Percentiles rank a stretch among this genome's conserved stretches.
phyloP scores from a whole-genome alignment of 352 stramenopile species.

The Phytophthora palmivora region DNA sequence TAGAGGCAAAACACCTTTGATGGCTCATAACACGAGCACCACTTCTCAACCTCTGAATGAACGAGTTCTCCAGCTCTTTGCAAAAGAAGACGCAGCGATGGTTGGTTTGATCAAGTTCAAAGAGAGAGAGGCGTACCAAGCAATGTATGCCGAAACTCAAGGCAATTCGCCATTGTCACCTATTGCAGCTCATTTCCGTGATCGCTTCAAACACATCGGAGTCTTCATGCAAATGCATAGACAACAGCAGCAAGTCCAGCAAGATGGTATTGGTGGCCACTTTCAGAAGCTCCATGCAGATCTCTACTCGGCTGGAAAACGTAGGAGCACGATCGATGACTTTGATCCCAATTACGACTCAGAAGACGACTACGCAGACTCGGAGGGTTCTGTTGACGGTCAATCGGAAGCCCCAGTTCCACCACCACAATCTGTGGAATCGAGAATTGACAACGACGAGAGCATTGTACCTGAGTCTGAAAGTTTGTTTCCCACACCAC shows the following conservation, averaged over 20 bases:
- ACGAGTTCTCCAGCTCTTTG: conserved; percentile 59
- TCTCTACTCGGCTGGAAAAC: conserved; percentile 31
- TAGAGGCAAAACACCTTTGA: conserved; percentile 3
- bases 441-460: conserved; percentile 34
- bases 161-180: conserved; percentile 51
- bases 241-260: conserved; percentile 29
- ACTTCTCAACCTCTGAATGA: conserved; percentile 12
- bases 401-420: conserved; percentile 1
- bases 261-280: conserved; percentile 68
- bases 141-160: conserved; percentile 48
- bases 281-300: conserved; percentile 68
- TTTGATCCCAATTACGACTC: conserved; percentile 26
- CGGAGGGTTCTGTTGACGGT: neutral
- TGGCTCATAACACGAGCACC: neutral
- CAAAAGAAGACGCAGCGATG: conserved; percentile 60
- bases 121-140: conserved; percentile 51
- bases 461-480: conserved; percentile 12
- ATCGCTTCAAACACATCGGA: conserved; percentile 72
- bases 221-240: conserved; percentile 54
- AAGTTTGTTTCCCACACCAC: conserved; percentile 53
- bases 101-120: conserved; percentile 72
- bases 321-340: conserved; percentile 5
- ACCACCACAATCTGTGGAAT: conserved; percentile 37
- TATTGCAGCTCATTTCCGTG: conserved; percentile 59
- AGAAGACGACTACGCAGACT: conserved; percentile 24